Percentiles rank a stretch among this genome's conserved stretches.
Conservation (phyloP, 2,329 filamentous ascomycete species). For the Trichoderma asperellum region DNA sequence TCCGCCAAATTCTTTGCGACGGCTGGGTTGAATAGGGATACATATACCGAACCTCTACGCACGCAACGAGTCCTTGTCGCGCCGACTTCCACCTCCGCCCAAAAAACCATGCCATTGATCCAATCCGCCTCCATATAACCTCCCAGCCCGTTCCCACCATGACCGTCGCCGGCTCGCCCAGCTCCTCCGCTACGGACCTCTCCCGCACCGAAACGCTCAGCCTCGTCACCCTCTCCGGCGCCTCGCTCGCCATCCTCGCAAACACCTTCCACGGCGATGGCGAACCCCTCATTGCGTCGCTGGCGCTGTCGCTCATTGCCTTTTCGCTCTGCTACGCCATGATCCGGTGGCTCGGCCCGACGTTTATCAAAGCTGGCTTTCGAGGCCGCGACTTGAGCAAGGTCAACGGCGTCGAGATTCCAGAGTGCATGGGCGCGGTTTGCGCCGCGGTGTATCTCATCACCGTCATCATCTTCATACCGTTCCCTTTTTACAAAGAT, state of each 20-base stretch:
- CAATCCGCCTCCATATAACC: neutral
- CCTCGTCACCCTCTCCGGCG: conserved; percentile 66
- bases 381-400: conserved; percentile 89
- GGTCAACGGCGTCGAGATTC: conserved; percentile 71
- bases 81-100: neutral
- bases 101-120: conserved; percentile 3
- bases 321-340: conserved; percentile 82
- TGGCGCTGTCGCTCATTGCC: conserved; percentile 83
- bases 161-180: conserved; percentile 37
- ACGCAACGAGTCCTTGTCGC: neutral
- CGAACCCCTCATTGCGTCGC: conserved; percentile 83
- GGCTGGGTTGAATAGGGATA: neutral
- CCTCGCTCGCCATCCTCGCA: conserved; percentile 72
- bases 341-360: conserved; percentile 89
- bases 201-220: conserved; percentile 57
- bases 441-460: conserved; percentile 92
- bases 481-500: conserved; percentile 97
- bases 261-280: conserved; percentile 86
- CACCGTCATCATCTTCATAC: conserved; percentile 87
- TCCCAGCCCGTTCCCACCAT: neutral
- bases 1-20: neutral
- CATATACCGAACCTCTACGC: neutral
- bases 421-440: conserved; percentile 94
- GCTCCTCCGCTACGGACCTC: conserved; percentile 45
- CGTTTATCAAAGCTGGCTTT: conserved; percentile 85